Base-by-base conservation (phyloP, 2,329 filamentous ascomycete species). In the Chrysoporthe deuterocubensis region DNA sequence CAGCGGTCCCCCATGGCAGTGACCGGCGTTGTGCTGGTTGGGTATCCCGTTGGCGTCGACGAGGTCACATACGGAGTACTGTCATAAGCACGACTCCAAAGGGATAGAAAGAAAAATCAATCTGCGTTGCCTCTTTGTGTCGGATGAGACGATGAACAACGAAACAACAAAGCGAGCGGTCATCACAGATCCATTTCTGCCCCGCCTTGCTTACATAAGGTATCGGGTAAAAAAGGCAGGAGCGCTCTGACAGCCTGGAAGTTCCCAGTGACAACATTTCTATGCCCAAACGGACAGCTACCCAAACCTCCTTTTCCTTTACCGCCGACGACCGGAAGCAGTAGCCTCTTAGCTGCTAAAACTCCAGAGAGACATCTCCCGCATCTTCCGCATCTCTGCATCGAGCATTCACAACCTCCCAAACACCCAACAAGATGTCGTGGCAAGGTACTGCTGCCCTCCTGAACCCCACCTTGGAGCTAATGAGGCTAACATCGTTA, bases 391-490 rank as follows among this genome's bases (percentile, higher is more conserved):
- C 48, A 43, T 70, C 50, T 64, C 40, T 62, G 64, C 67, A 65
- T 70, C 62, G 62, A 65, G 21, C 68, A 67, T n/a, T 68, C 65
- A 62, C 65, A 60, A 37, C 54, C 57, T n/a, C 61, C 56, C 58
- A 56, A 42, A 21, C 34, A 56, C 37, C 59, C 73, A 72, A 69
- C 76, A 87, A 74, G 77, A 91, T 92, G 90, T 92, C 89, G 81
- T 92, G 90, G 89, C 90, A 93, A 90, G 88, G 90, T 92, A 70
- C 21, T 40, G 44, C 76, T 76, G 74, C 64, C 63, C 66, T 71
- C 71, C 72, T 40, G 56, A 68, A 62, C 54, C 64, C 66, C 70
- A 73, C 73, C 74, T 75, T 72, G 72, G 67, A 64, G 64, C 62
- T 64, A 21, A 37, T 59, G 67, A 69, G 75, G 76, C 76, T 79